phyloP scores from a whole-genome alignment of 441 rosid species.

The Gossypium gossypioides region DNA sequence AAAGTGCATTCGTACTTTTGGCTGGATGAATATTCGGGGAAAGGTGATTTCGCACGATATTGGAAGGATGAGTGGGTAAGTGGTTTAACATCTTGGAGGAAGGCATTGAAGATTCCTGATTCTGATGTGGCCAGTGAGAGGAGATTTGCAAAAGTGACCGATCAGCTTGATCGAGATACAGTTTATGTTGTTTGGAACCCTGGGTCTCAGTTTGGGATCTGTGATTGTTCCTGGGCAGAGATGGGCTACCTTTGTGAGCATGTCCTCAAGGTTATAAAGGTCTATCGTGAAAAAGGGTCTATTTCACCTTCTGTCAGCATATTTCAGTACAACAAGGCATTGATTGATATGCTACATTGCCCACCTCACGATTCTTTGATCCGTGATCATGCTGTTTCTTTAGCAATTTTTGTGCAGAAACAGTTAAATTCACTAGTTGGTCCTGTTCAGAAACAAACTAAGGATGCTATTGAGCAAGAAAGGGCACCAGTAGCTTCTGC shows the following conservation, averaged over 20 bases:
- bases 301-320: constrained; percentile 41
- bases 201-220: constrained; percentile 62
- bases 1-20: constrained; percentile 87
- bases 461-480: constrained; percentile 14
- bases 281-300: constrained; percentile 30
- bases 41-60: constrained; percentile 63
- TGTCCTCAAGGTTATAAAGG: constrained; percentile 44
- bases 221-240: constrained; percentile 73
- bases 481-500: constrained; percentile 5
- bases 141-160: constrained; percentile 46
- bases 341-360: constrained; percentile 49
- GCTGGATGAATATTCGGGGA: constrained; percentile 83
- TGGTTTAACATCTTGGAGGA: constrained; percentile 73
- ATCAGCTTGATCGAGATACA: constrained; percentile 38
- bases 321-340: constrained; percentile 47
- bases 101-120: constrained; percentile 61
- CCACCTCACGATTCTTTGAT: constrained; percentile 62
- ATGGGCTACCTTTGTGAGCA: constrained; percentile 77
- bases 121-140: constrained; percentile 46
- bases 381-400: constrained; percentile 68
- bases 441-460: constrained; percentile 17
- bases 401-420: constrained; percentile 49
- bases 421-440: constrained; percentile 34
- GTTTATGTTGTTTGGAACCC: constrained; percentile 61
- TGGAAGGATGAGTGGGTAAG: constrained; percentile 82